Conservation (phyloP, 768 basidiomycete species). For the Rhizopogon roseolus region DNA sequence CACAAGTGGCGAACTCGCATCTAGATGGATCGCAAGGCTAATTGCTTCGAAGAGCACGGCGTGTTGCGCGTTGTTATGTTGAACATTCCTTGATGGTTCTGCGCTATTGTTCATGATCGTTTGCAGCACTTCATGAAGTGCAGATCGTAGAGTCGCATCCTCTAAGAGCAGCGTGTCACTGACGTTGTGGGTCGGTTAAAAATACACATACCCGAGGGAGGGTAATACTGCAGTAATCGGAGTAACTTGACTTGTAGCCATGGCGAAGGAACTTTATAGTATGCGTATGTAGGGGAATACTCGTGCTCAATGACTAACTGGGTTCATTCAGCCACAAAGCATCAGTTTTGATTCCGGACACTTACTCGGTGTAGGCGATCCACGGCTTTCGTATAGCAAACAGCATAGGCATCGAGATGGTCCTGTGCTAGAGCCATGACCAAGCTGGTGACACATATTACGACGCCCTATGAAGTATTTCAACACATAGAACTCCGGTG, state of each 20-base stretch:
- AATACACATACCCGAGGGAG: constrained; percentile 72
- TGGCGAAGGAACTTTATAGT: constrained; percentile 96
- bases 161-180: constrained; percentile 41
- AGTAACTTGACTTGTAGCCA: constrained; percentile 98
- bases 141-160: constrained; percentile 72
- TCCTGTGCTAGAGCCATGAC: constrained; percentile 95
- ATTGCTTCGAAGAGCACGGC: constrained; percentile 99
- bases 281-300: constrained; percentile 84
- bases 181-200: constrained; percentile 1
- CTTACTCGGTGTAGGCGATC: constrained; percentile 79
- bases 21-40: constrained; percentile 91
- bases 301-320: constrained; percentile 91
- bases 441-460: constrained; percentile 88
- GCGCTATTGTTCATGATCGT: constrained; percentile 89
- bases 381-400: constrained; percentile 94
- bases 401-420: constrained; percentile 82
- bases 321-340: constrained; percentile 5
- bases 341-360: constrained; percentile 1
- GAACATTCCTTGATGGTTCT: constrained; percentile 89
- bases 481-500: neutral
- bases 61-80: constrained; percentile 98
- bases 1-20: constrained; percentile 86
- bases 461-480: constrained; percentile 67
- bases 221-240: constrained; percentile 90
- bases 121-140: constrained; percentile 79